phyloP scores from a whole-genome alignment of 495 filamentous ascomycete species.

The Aspergillus egyptiacus region DNA sequence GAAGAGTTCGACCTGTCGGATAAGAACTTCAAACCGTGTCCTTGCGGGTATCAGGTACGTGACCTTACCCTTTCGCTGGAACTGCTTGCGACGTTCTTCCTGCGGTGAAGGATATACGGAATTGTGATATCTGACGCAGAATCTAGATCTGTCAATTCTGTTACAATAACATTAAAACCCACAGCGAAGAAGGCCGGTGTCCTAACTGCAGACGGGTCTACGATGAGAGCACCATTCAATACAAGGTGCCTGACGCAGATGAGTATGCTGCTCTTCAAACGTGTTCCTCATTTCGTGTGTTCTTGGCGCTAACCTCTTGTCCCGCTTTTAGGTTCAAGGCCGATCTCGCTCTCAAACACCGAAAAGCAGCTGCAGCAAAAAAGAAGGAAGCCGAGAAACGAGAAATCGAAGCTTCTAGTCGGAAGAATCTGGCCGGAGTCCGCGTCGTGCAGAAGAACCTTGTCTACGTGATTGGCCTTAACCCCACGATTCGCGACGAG shows the following conservation, averaged over 20 bases:
- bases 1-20: constrained; percentile 98
- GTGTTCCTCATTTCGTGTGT: not conserved
- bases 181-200: constrained; percentile 90
- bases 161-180: constrained; percentile 92
- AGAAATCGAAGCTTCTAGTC: constrained; percentile 89
- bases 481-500: constrained; percentile 84
- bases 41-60: constrained; percentile 93
- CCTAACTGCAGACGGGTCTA: constrained; percentile 93
- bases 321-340: constrained; percentile 59
- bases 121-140: constrained; percentile 6
- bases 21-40: constrained; percentile 94
- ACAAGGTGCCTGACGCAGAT: constrained; percentile 86
- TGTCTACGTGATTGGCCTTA: constrained; percentile 94
- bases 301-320: constrained; percentile 22
- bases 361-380: constrained; percentile 82
- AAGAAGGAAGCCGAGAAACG: constrained; percentile 94
- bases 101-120: not conserved
- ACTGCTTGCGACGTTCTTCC: too few relatives aligned
- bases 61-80: too few relatives aligned
- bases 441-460: constrained; percentile 97
- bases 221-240: constrained; percentile 93
- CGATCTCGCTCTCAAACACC: constrained; percentile 81
- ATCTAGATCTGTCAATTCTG: constrained; percentile 96
- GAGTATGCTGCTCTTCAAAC: constrained; percentile 56
- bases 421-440: constrained; percentile 90